Conservation (phyloP, 352 stramenopile genomes). For the Globisporangium heterothallicum region DNA sequence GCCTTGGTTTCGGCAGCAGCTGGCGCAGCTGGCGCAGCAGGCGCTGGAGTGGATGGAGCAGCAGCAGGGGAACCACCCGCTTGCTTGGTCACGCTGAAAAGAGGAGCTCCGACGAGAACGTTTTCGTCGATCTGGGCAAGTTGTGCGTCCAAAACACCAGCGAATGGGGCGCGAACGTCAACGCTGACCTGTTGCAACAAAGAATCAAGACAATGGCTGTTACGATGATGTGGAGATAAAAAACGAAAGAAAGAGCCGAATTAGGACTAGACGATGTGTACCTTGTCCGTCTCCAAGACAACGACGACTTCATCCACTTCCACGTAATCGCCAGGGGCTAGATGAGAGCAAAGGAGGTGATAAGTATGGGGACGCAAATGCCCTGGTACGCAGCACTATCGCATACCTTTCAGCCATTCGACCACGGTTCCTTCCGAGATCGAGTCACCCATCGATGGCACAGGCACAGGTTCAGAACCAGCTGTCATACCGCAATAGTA, state of each 20-base stretch:
- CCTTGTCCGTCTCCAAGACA: slow-evolving; percentile 98
- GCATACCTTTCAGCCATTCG: slow-evolving; percentile 89
- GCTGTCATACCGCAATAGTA: slow-evolving; percentile 18
- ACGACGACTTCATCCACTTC: slow-evolving; percentile 95
- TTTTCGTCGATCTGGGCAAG: slow-evolving; percentile 92
- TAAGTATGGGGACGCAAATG: neutral
- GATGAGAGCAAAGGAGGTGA: neutral
- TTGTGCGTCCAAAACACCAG: slow-evolving; percentile 90
- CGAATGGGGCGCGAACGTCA: slow-evolving; percentile 88
- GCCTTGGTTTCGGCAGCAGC: slow-evolving; percentile 12
- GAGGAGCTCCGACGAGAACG: slow-evolving; percentile 91
- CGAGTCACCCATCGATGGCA: slow-evolving; percentile 92
- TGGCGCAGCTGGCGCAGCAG: slow-evolving; percentile 11
- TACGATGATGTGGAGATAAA: neutral
- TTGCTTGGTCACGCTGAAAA: slow-evolving; percentile 82
- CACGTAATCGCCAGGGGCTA: slow-evolving; percentile 90
- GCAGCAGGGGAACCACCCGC: slow-evolving; percentile 19
- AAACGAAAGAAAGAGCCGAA: neutral
- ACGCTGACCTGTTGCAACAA: slow-evolving; percentile 69
- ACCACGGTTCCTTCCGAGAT: slow-evolving; percentile 98
- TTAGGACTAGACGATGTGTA: slow-evolving; percentile 19
- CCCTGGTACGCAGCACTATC: neutral
- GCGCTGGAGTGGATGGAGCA: slow-evolving; percentile 2
- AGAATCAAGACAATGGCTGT: neutral
- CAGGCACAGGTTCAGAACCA: slow-evolving; percentile 51